These are phyloP conservation scores for Mycena leptocephala DNA, from an alignment of 768 basidiomycete species.

Conservation along the genomic window DNA sequence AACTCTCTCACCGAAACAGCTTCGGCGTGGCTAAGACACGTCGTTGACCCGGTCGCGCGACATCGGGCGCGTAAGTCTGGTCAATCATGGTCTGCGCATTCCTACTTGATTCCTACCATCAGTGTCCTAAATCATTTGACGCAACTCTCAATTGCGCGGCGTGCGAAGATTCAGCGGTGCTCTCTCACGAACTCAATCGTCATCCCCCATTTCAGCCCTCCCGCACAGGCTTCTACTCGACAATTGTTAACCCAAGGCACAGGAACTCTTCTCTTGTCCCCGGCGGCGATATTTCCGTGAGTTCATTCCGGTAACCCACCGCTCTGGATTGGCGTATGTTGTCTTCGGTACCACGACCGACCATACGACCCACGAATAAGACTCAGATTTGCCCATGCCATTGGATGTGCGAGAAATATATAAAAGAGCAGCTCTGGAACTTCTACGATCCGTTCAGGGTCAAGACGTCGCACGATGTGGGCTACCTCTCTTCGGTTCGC, in stretches of 20 bases:
- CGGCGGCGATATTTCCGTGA: conserved; percentile 12
- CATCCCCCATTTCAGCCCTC: not conserved
- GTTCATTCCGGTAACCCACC: not conserved
- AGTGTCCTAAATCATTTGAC: not conserved
- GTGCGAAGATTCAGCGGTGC: not conserved
- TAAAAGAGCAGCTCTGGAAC: not conserved
- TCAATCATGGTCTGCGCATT: conserved; percentile 9
- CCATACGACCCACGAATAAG: not conserved
- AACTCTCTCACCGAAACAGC: not conserved
- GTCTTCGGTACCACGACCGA: not conserved
- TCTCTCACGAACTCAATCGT: not conserved
- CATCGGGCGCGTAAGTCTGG: not conserved
- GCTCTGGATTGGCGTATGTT: not conserved
- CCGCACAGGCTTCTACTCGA: not conserved
- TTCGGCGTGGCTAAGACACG: not conserved
- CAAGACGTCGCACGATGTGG: conserved; percentile 5
- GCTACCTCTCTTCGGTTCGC: conserved; percentile 20
- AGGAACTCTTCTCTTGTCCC: not conserved
- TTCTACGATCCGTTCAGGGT: not conserved
- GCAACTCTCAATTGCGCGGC: not conserved
- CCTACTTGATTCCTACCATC: no score
- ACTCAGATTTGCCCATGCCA: not conserved
- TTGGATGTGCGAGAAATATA: not conserved
- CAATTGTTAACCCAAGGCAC: not conserved
- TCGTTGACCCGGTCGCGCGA: not conserved